Percentiles rank a stretch among this genome's conserved stretches.
phyloP scores from a whole-genome alignment of 23 red algal species.

The Gracilaria vermiculophylla region DNA sequence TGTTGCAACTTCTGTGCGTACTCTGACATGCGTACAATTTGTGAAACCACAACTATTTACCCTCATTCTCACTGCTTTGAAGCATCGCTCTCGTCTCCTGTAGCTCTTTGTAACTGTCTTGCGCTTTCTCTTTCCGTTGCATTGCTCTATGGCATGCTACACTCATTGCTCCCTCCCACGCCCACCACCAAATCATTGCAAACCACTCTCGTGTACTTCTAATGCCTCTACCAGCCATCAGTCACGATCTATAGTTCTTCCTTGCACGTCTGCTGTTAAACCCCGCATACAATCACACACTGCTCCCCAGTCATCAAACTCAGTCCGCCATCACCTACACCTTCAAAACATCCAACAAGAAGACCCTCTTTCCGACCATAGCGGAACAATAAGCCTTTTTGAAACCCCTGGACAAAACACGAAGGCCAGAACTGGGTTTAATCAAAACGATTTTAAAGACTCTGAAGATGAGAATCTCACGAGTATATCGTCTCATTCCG shows the following conservation, averaged over 20 bases:
- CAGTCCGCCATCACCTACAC: background rate
- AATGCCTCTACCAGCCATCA: background rate
- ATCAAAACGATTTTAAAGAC: slow-evolving; percentile 12
- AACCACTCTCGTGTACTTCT: background rate
- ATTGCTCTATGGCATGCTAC: background rate
- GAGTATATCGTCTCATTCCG: background rate
- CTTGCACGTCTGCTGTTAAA: background rate
- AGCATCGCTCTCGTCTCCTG: background rate
- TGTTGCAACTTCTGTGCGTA: too few species aligned
- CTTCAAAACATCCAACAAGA: background rate
- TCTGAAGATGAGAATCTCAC: background rate
- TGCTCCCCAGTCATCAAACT: background rate
- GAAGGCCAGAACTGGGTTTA: background rate
- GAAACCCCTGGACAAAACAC: background rate
- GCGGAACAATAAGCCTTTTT: background rate
- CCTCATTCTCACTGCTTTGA: background rate
- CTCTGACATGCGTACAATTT: too few species aligned
- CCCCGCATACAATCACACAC: too few species aligned
- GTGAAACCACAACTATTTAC: background rate
- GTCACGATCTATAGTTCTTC: too few species aligned
- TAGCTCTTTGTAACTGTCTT: background rate
- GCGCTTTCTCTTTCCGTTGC: background rate
- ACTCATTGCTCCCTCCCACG: background rate
- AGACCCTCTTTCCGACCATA: background rate
- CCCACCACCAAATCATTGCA: background rate